Evolutionary conservation across 176 grass and related monocot genomes (phyloP), one percentile per base, ranked within the genome.

Genomic region (Ensete glaucum): DNA sequence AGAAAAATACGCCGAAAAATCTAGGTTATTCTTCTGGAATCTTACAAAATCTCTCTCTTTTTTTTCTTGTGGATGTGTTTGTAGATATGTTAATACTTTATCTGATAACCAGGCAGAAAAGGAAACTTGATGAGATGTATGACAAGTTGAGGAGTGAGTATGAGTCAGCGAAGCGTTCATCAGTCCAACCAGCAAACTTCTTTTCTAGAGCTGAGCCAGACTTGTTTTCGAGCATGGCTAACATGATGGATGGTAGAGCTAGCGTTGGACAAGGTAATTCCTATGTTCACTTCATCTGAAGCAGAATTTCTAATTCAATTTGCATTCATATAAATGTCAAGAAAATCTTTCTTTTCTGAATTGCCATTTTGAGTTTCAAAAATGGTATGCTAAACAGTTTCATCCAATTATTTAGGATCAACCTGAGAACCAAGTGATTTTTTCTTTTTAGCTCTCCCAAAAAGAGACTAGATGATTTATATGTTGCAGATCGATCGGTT

Each of bases 111-210:
- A 92, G 92, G 81, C 92, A 96, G 75, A 96, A 96, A 75, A 92
- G 92, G 50, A 92, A 92, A 72, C 89, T 96, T 79, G 92, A 96
- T n/a, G 85, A 92, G 80, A 92, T 89, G 92, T 92, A 96, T 76
- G 89, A 96, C 85, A 83, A 89, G 70, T 79, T 96, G 74, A 92
- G 92, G 79, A 77, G 66, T 19, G 89, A 92, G 57, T 92, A 92
- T 43, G 89, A 96, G 63, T 96, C 84, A 0, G 63, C 59, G 49
- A 89, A 96, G 81, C 83, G 89, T 63, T 92, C 80, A 54, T 84
- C 89, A 54, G 80, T 92, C 82, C 87, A 96, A 82, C 89, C 89
- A 57, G 80, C 79, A 72, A 89, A 91, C 81, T 82, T 83, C 52
- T 89, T 89, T 64, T 56, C 81, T 65, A 89, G 89, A 84, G 77